Base-by-base conservation (phyloP, 768 basidiomycete genomes). In the Leccinum barrowsii region DNA sequence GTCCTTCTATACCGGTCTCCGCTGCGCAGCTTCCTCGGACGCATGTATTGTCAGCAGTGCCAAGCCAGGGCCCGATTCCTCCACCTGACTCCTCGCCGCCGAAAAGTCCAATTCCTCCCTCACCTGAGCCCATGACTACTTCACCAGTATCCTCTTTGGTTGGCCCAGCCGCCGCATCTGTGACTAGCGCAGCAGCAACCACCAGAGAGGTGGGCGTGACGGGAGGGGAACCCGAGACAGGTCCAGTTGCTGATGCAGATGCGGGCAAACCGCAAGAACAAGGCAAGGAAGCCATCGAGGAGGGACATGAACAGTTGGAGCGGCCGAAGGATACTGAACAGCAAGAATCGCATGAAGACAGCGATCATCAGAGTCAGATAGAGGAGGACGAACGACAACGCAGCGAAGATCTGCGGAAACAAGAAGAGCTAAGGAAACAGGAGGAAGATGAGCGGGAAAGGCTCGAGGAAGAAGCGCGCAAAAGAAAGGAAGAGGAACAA, bases 401-500 rank as follows among this genome's bases (percentile, higher is more conserved):
- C 24, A 40, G 7, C 17, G 61, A 60, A 32, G 76, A 79, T 58
- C 69, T 12, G 10, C 12, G 17, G n/a, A 48, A 54, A 46, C 55
- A 53, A 4, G 54, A 55, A 24, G 49, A 50, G 4, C 22, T 2
- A 1, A 54, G 28, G 44, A 53, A 50, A 53, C 32, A 34, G n/a
- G 75, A 77, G 53, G 78, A 76, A 32, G 75, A 74, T 6, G 76
- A 78, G 4, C 76, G 78, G 51, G 76, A 77, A 54, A 70, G 62
- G 30, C 79, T 77, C 69, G 81, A 82, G 59, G 69, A 67, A 19
- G 67, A 56, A n/a, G 59, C 60, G 12, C 50, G 12, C 15, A 59
- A 51, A 42, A 52, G 32, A 19, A 81, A 52, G 59, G 67, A 66
- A 19, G 65, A 58, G 10, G 63, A 64, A 49, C 52, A 65, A 47